phyloP scores from a whole-genome alignment of 2,329 filamentous ascomycete species.

The Alternaria infectoria region DNA sequence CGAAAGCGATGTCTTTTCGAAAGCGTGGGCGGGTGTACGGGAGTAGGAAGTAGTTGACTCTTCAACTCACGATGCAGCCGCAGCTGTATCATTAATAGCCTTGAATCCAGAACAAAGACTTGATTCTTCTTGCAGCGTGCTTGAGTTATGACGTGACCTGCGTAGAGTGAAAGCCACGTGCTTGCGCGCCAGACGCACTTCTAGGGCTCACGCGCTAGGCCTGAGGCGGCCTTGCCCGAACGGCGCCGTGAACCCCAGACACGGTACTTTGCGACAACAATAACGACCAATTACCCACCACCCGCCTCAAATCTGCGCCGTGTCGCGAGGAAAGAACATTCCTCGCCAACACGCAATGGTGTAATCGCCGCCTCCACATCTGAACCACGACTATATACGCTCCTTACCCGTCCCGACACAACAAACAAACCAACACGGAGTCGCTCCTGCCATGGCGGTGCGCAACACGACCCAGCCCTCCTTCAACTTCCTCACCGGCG shows the following conservation, averaged over 20 bases:
- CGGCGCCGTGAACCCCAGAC: slow-evolving; percentile 17
- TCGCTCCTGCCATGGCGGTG: slow-evolving; percentile 28
- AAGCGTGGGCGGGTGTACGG: slow-evolving; percentile 39
- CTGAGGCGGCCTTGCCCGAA: slow-evolving; percentile 5
- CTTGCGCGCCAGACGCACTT: slow-evolving; percentile 2
- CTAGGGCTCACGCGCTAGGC: slow-evolving; percentile 17
- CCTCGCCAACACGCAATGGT: background rate
- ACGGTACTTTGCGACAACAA: slow-evolving; percentile 15
- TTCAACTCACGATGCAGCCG: background rate
- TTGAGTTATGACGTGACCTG: background rate
- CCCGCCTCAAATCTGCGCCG: background rate
- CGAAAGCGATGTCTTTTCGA: slow-evolving; percentile 38
- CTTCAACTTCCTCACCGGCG: slow-evolving; percentile 58
- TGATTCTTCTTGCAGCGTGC: background rate
- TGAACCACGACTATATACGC: background rate
- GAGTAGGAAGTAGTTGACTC: slow-evolving; percentile 17
- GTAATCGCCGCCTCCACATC: background rate
- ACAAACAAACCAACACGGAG: slow-evolving; percentile 20
- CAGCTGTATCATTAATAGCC: background rate
- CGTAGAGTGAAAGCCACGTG: slow-evolving; percentile 3
- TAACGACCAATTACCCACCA: background rate
- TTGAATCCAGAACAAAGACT: background rate
- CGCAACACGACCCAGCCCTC: slow-evolving; percentile 51
- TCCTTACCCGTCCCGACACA: slow-evolving; percentile 1
- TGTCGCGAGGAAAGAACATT: background rate